phyloP scores from a whole-genome alignment of 257 asterid genomes.

The Solanum ossicruentum region DNA sequence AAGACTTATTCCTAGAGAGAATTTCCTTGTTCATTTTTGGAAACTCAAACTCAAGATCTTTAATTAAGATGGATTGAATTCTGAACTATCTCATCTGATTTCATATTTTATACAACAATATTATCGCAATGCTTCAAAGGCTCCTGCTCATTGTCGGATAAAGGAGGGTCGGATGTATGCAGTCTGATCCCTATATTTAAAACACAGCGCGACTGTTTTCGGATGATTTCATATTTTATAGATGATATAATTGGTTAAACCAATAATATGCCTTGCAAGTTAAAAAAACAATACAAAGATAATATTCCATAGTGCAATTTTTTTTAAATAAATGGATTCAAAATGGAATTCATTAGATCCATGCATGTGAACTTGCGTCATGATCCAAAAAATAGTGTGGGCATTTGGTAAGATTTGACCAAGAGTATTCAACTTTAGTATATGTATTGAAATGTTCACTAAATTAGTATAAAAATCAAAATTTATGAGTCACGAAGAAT shows the following conservation, averaged over 20 bases:
- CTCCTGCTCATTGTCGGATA: too few species aligned
- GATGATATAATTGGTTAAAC: not conserved
- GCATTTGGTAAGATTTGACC: not conserved
- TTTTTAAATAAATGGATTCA: not conserved
- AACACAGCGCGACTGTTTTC: too few species aligned
- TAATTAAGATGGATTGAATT: not conserved
- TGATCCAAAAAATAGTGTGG: not conserved
- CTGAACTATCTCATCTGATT: not conserved
- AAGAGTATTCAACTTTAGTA: not conserved
- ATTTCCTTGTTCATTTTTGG: not conserved
- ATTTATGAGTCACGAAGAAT: too few species aligned
- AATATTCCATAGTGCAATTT: not conserved
- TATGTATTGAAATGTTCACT: too few species aligned
- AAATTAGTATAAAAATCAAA: too few species aligned
- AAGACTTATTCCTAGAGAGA: rapidly evolving
- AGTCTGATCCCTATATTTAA: too few species aligned
- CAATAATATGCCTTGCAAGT: not conserved
- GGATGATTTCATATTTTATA: too few species aligned
- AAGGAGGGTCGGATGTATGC: too few species aligned
- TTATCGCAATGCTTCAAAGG: too few species aligned
- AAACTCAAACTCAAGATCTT: not conserved
- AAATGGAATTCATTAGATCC: not conserved
- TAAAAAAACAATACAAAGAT: not conserved
- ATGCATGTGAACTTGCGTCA: not conserved
- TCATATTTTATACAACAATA: too few species aligned